Evolutionary conservation across 768 basidiomycete species (phyloP), one percentile per base, ranked within the genome.

Genomic region (Mycena polygramma): DNA sequence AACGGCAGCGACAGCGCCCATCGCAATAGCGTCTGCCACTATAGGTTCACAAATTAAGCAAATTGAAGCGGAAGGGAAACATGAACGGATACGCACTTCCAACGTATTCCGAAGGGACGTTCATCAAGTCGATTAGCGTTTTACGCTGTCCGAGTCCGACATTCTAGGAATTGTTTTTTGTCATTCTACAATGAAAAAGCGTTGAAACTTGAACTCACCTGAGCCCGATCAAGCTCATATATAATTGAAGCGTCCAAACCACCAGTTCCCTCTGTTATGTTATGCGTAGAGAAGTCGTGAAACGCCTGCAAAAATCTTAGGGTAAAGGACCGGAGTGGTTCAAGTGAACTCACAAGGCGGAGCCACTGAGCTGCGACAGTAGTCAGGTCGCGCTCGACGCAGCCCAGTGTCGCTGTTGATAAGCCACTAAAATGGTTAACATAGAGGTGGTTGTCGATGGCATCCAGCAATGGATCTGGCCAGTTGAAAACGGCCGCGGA

Each of bases 201-300:
- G 8, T 39, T 2, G 17, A 64, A 20, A 20, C 55, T 54, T 2
- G 49, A 37, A 45, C 55, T 64, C 37, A 64, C 68, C 24, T 72
- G 46, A 11, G 60, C 49, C 20, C 71, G 54, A 20, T 68, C 57
- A n/a, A 67, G 68, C 51, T 78, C 79, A 66, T 72, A 77, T 4
- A 64, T 63, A 49, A 79, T 74, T 2, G 77, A 36, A 75, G 77
- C 22, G 70, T 67, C 39, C 30, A 58, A 43, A 19, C 57, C 63
- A 2, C 78, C 76, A 9, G 73, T 70, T 20, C 77, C 79, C 17
- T 73, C 63, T n/a, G 49, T 55, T 5, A 66, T 57, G 62, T 77
- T 64, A 63, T 76, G 74, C 9, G 79, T 79, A 17, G 77, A 70
- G 60, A 70, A 68, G 68, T 78, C 77, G 53, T 79, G 77, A 30